Base-by-base conservation (phyloP, 805 yeast genomes). In the Yamadazyma takamatsuzukensis region DNA sequence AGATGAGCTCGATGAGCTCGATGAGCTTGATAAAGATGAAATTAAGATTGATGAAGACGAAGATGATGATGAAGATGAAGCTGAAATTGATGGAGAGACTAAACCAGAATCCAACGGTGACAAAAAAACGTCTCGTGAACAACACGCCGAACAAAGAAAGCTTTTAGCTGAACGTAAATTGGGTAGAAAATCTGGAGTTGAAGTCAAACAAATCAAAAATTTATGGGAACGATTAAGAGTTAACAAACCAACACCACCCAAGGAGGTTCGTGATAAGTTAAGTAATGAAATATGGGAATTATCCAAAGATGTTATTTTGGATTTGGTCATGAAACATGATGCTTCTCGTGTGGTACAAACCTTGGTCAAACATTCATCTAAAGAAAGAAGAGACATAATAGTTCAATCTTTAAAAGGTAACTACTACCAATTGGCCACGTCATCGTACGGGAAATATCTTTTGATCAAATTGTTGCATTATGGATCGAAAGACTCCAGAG, bases 341-440 rank as follows among this genome's bases (percentile, higher is more conserved):
- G 90, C 97, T 7, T 86, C 96, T 15, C 77, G 98, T 65, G 90
- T 90, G 35, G 94, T 90, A 25, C 98, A 90, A 63, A 88, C 97
- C 2, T 72, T 90, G 45, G 80, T 90, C 40, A 90, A 90, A 58
- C 87, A 84, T 55, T 80, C 93, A 9, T 68, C 83, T 23, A 85
- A 81, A 51, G 85, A 79, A 32, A 78, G 88, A 64, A 78, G 96
- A 63, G 81, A 77, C 16, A 68, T 67, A 15, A 78, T 90, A 41
- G 80, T 82, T 12, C 46, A 58, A 33, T 69, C 88, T 3, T 67
- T 90, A 47, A 82, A 80, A 56, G 93, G 94, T 12, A 70, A 76
- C 53, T 86, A 69, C 57, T 85, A 84, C 53, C 79, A 76, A 31
- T 70, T 90, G 53, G 96, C 97, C 27, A 87, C 95, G 26, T 82